A percentile compares a stretch with the other conserved stretches of the same genome.
Conservation (phyloP, 176 grass and related monocot genomes). For the Oryza australiensis region DNA sequence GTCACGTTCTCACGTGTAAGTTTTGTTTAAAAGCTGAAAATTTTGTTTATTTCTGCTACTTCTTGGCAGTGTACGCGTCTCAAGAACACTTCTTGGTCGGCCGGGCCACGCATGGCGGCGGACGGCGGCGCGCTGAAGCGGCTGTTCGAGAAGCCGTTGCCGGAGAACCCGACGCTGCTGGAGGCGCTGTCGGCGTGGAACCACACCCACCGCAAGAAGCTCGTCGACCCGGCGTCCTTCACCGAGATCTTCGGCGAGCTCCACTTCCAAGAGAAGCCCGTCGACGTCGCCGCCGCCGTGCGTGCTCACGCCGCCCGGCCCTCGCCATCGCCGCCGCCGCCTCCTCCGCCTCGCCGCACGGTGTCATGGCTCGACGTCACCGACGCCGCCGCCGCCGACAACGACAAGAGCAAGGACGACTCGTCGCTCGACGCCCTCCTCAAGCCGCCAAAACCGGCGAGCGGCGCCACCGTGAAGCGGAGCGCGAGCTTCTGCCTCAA, state of each 20-base stretch:
- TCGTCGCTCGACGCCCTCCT: conserved; percentile 51
- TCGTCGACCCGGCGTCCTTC: conserved; percentile 60
- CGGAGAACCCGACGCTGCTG: conserved; percentile 85
- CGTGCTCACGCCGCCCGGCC: background rate
- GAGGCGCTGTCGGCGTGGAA: conserved; percentile 79
- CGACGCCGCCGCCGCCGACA: background rate
- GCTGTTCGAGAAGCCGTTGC: conserved; percentile 92
- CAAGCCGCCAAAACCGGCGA: conserved; percentile 26
- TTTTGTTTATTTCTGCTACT: no score
- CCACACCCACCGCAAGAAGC: conserved; percentile 54
- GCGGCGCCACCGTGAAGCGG: conserved; percentile 15
- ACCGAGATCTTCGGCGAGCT: conserved; percentile 98
- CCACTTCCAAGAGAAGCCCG: conserved; percentile 71
- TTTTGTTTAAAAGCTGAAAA: no score
- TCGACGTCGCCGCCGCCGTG: background rate
- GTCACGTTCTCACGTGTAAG: no score
- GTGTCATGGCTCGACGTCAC: conserved; percentile 1
- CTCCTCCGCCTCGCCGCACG: background rate
- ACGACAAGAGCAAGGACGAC: conserved; percentile 57
- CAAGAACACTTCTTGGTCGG: background rate
- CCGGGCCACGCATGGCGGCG: conserved; percentile 44
- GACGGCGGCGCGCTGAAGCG: conserved; percentile 60
- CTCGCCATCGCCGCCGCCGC: background rate
- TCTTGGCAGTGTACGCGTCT: no score
- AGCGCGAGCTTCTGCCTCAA: conserved; percentile 64